Conservation (phyloP, 2,329 filamentous ascomycete species). For the Phoma sp. region DNA sequence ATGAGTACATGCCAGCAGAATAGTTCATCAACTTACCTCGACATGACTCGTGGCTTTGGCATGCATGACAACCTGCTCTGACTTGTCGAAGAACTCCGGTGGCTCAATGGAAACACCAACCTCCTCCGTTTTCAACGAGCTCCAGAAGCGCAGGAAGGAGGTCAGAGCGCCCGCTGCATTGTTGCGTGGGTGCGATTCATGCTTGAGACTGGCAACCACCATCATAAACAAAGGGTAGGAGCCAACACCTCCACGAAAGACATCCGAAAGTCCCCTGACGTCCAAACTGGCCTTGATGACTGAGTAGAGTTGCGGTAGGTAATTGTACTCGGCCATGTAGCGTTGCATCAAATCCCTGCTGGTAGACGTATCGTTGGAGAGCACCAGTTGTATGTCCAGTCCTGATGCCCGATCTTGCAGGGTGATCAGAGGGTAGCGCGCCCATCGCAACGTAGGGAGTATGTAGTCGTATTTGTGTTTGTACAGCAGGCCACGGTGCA, state of each 20-base stretch:
- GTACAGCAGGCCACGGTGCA: slow-evolving; percentile 9
- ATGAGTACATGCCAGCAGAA: neutral
- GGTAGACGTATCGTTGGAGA: slow-evolving; percentile 49
- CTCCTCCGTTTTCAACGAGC: slow-evolving; percentile 53
- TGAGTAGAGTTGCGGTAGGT: slow-evolving; percentile 57
- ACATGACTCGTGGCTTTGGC: slow-evolving; percentile 22
- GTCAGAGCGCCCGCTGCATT: slow-evolving; percentile 55
- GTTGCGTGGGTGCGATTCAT: slow-evolving; percentile 43
- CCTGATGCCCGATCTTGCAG: slow-evolving; percentile 56
- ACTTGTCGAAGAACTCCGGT: slow-evolving; percentile 52
- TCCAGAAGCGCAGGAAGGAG: slow-evolving; percentile 59
- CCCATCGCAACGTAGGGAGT: slow-evolving; percentile 29
- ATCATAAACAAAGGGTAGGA: slow-evolving; percentile 65
- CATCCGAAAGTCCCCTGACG: slow-evolving; percentile 57
- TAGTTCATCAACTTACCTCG: slow-evolving; percentile 14
- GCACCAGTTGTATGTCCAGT: slow-evolving; percentile 60
- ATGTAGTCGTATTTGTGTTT: slow-evolving; percentile 16
- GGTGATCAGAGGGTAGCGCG: slow-evolving; percentile 51
- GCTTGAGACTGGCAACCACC: slow-evolving; percentile 61
- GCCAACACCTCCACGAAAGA: slow-evolving; percentile 57
- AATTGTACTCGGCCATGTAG: slow-evolving; percentile 58
- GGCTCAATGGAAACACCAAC: slow-evolving; percentile 60
- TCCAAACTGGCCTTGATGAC: slow-evolving; percentile 59
- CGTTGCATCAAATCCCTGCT: slow-evolving; percentile 53
- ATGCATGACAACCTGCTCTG: slow-evolving; percentile 25